Conservation (phyloP, 2,329 filamentous ascomycete genomes). For the Dothideomycetidae sp. region DNA sequence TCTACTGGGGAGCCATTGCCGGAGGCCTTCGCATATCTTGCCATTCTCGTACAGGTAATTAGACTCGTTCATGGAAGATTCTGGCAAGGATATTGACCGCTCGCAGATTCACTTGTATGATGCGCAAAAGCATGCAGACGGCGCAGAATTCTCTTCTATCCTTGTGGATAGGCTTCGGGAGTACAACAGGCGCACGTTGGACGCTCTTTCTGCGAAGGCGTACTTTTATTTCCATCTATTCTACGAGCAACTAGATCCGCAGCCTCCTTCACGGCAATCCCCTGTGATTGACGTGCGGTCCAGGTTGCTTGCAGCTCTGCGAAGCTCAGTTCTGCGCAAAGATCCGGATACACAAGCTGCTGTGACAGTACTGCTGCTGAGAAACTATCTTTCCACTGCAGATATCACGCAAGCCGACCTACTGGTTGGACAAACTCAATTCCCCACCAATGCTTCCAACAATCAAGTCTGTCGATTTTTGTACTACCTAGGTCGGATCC, state of each 20-base stretch:
- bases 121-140: constrained; percentile 62
- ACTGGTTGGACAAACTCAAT: constrained; percentile 87
- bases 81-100: constrained; percentile 10
- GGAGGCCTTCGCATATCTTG: constrained; percentile 25
- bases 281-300: constrained; percentile 77
- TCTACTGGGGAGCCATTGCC: constrained; percentile 19
- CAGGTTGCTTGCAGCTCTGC: constrained; percentile 70
- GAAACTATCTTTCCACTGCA: constrained; percentile 90
- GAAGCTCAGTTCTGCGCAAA: constrained; percentile 91
- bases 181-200: constrained; percentile 84
- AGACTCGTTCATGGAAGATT: too few relatives aligned
- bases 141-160: constrained; percentile 69
- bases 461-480: constrained; percentile 96
- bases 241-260: constrained; percentile 75
- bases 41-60: constrained; percentile 22
- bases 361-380: constrained; percentile 84
- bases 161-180: constrained; percentile 74
- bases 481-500: constrained; percentile 93
- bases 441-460: constrained; percentile 86
- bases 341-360: constrained; percentile 95
- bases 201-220: constrained; percentile 84
- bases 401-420: constrained; percentile 96
- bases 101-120: constrained; percentile 82
- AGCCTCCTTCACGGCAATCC: constrained; percentile 78
- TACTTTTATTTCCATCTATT: constrained; percentile 98